Evolutionary conservation across 2,329 filamentous ascomycete species (phyloP).

Genomic region (Parastagonospora nodorum): DNA sequence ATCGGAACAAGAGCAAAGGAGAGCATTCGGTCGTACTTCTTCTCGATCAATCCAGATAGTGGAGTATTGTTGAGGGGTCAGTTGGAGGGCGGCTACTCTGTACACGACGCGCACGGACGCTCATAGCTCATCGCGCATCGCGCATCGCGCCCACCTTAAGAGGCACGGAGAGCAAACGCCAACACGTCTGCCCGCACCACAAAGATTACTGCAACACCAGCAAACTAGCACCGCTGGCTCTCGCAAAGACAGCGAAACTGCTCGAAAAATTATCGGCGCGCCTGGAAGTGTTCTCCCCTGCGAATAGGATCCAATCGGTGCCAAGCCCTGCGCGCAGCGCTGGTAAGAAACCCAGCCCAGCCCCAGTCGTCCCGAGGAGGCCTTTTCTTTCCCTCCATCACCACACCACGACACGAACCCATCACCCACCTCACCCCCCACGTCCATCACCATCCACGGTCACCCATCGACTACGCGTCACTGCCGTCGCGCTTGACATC

Average conservation of each 20-base stretch:
- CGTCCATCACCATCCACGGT: constrained; percentile 37
- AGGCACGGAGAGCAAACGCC: constrained; percentile 23
- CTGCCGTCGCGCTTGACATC: constrained; percentile 30
- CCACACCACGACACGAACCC: constrained; percentile 34
- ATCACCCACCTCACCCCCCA: constrained; percentile 41
- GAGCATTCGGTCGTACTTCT: no score
- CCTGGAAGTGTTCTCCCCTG: constrained; percentile 9
- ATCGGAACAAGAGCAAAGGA: no score
- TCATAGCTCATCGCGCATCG: constrained; percentile 5
- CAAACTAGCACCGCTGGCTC: constrained; percentile 18
- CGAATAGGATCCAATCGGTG: not conserved
- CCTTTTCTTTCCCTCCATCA: constrained; percentile 32
- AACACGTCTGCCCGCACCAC: constrained; percentile 28
- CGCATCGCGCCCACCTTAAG: constrained; percentile 32
- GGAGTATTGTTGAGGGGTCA: not conserved
- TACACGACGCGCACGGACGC: constrained; percentile 28
- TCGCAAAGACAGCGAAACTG: constrained; percentile 14
- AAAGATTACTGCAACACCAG: constrained; percentile 24
- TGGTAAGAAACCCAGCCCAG: constrained; percentile 22
- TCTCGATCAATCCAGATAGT: no score
- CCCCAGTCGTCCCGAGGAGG: constrained; percentile 23
- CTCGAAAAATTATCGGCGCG: constrained; percentile 23
- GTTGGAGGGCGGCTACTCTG: constrained; percentile 14
- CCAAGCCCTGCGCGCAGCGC: constrained; percentile 13
- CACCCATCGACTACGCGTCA: constrained; percentile 39